phyloP scores from a whole-genome alignment of 495 filamentous ascomycete species.

The Delitschia confertaspora region DNA sequence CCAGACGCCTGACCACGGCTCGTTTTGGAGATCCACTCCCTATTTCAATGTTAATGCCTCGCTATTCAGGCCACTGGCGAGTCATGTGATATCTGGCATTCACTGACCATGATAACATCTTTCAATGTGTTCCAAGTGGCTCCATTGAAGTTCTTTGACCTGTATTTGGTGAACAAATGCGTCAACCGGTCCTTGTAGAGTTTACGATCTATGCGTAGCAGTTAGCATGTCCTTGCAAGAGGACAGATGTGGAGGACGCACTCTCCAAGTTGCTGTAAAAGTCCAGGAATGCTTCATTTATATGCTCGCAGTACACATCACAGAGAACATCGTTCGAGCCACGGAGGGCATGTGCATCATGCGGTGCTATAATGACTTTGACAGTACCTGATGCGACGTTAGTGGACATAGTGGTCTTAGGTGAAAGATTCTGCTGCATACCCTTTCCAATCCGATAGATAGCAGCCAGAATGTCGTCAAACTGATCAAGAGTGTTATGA shows the following conservation, averaged over 20 bases:
- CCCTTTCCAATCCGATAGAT: conserved; percentile 24
- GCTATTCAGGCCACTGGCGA: neutral
- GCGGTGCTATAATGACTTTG: conserved; percentile 27
- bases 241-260: neutral
- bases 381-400: conserved; percentile 10
- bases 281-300: conserved; percentile 19
- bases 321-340: conserved; percentile 16
- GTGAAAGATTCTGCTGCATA: neutral
- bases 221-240: neutral
- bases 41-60: conserved; percentile 1
- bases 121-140: conserved; percentile 15
- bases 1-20: conserved; percentile 21
- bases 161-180: conserved; percentile 19
- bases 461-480: conserved; percentile 21
- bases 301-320: conserved; percentile 22
- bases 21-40: conserved; percentile 27
- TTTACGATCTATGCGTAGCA: conserved; percentile 7
- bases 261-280: conserved; percentile 21
- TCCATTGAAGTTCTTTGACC: conserved; percentile 24
- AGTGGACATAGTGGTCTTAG: neutral
- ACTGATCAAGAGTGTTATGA: conserved; percentile 14
- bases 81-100: conserved; percentile 8
- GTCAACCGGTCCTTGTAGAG: conserved; percentile 18
- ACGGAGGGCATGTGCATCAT: conserved; percentile 23
- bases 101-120: conserved; percentile 24